Percentiles rank a stretch among this genome's conserved stretches.
Evolutionary conservation across 352 stramenopile genomes (phyloP).

Genomic region (Thalassiosira mediterranea): DNA sequence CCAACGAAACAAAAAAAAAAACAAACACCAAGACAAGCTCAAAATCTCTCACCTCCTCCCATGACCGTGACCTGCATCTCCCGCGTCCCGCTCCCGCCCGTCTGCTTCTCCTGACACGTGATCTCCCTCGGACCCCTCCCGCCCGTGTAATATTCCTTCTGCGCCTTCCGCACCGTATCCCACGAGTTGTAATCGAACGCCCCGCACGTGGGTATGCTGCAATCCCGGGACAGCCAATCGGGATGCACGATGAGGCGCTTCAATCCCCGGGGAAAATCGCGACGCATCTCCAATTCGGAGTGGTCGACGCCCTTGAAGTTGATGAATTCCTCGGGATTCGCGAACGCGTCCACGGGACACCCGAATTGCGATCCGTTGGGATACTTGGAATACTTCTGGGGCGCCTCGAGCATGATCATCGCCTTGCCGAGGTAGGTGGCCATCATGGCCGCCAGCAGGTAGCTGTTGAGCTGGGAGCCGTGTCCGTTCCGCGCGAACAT

Average conservation of each 20-base stretch:
- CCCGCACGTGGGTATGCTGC: neutral
- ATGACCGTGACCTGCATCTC: slow-evolving; percentile 30
- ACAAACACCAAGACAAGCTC: too few relatives aligned
- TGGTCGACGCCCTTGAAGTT: slow-evolving; percentile 13
- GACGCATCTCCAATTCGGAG: neutral
- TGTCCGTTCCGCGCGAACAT: slow-evolving; percentile 29
- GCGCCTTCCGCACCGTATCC: slow-evolving; percentile 2
- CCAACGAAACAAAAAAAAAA: too few relatives aligned
- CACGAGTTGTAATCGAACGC: slow-evolving; percentile 12
- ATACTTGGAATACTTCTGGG: slow-evolving; percentile 24
- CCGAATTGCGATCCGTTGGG: slow-evolving; percentile 37
- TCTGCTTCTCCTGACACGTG: too few relatives aligned
- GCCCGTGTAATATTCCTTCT: slow-evolving; percentile 12
- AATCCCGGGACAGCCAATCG: slow-evolving; percentile 16
- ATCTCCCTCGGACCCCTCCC: too few relatives aligned
- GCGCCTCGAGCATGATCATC: slow-evolving; percentile 33
- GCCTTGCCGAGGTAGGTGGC: slow-evolving; percentile 27
- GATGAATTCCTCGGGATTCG: slow-evolving; percentile 2
- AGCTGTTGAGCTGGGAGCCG: slow-evolving; percentile 45
- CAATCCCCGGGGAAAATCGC: slow-evolving; percentile 14
- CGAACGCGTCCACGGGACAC: slow-evolving; percentile 16
- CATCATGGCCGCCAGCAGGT: slow-evolving; percentile 35
- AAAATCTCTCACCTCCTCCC: too few relatives aligned
- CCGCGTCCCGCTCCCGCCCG: too few relatives aligned
- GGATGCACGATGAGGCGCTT: slow-evolving; percentile 29